A percentile compares a stretch with the other conserved stretches of the same genome.
Conservation (phyloP, 1,139 yeast genomes). For the Diutina neorugosa region DNA sequence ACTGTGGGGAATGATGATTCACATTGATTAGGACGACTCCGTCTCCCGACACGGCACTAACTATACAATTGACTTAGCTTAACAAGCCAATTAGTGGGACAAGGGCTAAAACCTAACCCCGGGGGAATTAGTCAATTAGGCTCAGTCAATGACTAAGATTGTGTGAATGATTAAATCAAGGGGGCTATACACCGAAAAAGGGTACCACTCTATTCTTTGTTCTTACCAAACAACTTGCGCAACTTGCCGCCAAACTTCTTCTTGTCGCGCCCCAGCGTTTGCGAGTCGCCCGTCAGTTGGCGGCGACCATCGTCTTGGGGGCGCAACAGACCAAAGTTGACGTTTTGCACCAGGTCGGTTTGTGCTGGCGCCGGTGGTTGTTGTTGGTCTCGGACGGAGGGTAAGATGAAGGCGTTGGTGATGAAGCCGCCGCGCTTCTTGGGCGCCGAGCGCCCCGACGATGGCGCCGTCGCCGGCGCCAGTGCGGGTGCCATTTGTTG, state of each 20-base stretch:
- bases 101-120: too few relatives aligned
- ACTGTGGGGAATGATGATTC: neutral
- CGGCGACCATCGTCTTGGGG: neutral
- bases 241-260: constrained; percentile 41
- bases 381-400: constrained; percentile 9
- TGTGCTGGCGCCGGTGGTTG: constrained; percentile 10
- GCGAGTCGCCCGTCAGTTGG: constrained; percentile 7
- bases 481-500: constrained; percentile 6
- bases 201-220: neutral
- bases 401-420: constrained; percentile 5
- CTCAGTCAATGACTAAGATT: too few relatives aligned
- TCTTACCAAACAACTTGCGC: constrained; percentile 48
- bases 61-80: too few relatives aligned
- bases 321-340: neutral
- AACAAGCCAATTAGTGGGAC: too few relatives aligned
- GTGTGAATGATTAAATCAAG: too few relatives aligned
- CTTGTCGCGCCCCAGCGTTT: constrained; percentile 27
- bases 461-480: neutral
- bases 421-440: constrained; percentile 6
- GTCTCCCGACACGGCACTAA: neutral
- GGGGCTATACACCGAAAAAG: neutral
- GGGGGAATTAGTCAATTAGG: too few relatives aligned
- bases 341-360: constrained; percentile 5
- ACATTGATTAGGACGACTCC: neutral
- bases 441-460: constrained; percentile 1